Conservation (phyloP, 108 stramenopile genomes). For the Parietichytrium sp. region DNA sequence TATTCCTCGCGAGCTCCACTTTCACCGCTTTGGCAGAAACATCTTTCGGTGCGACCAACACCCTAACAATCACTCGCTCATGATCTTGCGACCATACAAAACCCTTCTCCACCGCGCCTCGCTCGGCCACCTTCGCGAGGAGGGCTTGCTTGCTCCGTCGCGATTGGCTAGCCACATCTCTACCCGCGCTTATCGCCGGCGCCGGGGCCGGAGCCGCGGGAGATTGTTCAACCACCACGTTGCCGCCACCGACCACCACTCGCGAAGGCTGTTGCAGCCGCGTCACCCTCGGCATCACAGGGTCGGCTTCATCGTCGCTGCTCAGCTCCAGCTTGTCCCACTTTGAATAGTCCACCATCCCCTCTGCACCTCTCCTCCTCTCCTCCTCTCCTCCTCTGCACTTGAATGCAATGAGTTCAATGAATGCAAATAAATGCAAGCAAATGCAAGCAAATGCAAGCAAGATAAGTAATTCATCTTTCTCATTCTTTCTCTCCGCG, state of each 20-base stretch:
- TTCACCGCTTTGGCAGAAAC: background rate
- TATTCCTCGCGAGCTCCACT: background rate
- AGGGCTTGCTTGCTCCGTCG: no score
- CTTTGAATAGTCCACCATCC: constrained; percentile 35
- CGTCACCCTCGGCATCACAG: background rate
- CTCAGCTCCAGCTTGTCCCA: constrained; percentile 21
- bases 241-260: background rate
- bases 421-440: no score
- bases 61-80: background rate
- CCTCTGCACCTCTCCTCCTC: no score
- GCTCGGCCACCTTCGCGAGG: background rate
- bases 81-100: constrained; percentile 9
- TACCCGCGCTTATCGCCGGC: no score
- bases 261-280: background rate
- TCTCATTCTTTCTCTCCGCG: no score
- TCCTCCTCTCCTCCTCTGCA: no score
- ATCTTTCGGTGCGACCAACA: background rate
- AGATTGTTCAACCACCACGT: background rate
- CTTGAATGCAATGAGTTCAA: no score
- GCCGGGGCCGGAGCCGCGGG: no score
- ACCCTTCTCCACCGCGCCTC: background rate
- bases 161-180: no score
- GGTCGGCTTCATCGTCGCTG: background rate
- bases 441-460: no score
- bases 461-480: no score